Evolutionary conservation across 495 filamentous ascomycete genomes (phyloP), one percentile per base, ranked within the genome.

Genomic region (Stereocaulon alpinum): DNA sequence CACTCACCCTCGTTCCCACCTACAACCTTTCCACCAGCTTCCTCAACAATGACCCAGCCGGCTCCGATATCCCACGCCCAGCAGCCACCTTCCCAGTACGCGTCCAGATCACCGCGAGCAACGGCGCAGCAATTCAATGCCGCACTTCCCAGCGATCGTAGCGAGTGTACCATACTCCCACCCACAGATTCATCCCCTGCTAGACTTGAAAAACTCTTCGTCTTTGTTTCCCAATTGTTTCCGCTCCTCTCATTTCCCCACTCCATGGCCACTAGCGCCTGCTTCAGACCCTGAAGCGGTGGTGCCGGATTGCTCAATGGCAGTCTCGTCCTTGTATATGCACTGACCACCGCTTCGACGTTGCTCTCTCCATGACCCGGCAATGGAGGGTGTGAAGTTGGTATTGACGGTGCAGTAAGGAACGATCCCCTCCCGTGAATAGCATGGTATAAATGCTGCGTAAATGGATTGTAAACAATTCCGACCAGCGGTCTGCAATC

Each of bases 51-150:
- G 34, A 91, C 84, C 92, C 91, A 95, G 0, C 84, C 92, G 9
- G 92, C 91, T 64, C 85, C 87, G 14, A 95, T 89, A 74, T 96
- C 91, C 91, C 91, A 96, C 30, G 87, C 88, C 86, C 89, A 96
- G 69, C 87, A 92, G 9, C 92, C 91, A 15, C 88, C 89, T 67
- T 96, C 91, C 91, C 92, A 96, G 64, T 94, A 96, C 34, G 84
- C 55, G 73, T 96, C 91, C 34, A 93, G 62, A 64, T 82, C 80
- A 1, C 91, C 92, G 1, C 80, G 77, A 17, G 91, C 91, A 44
- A 91, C 85, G n/a, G 76, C 79, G 58, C 88, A 93, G 17, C 94
- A 67, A 66, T 95, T 95, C 66, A 96, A 71, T 32, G 90, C 91
- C 12, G 91, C 91, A 48, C 79, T 85, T 1, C 91, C 91, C 64